Evolutionary conservation across 2,329 filamentous ascomycete genomes (phyloP), one percentile per base, ranked within the genome.

Genomic region (Fusarium sp.): DNA sequence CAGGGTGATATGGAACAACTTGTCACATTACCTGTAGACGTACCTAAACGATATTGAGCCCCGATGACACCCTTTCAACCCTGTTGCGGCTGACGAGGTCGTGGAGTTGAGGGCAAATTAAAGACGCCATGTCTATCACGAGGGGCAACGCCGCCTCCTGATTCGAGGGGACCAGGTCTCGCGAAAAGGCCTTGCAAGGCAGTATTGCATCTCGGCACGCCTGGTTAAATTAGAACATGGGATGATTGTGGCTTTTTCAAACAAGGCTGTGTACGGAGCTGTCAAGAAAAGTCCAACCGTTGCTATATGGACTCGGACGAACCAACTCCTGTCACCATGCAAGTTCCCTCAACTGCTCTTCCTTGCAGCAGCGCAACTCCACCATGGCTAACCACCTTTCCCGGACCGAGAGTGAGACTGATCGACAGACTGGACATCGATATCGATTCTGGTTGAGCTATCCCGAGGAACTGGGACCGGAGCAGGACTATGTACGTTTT

Each of bases 401-500:
- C 14, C 58, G 59, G 11, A 32, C 20, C 17, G 33, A 70, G 20
- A 27, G 58, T 27, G 45, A 57, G 37, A 54, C 65, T 63, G 30
- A 37, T 20, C 32, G 43, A 14, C 38, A 11, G 10, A n/a, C 52
- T 9, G 57, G 30, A 40, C 32, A 35, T 33, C 50, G 52, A 22
- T 70, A 22, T 22, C 40, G 58, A 35, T 70, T 68, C 38, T 70
- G 66, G 54, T 25, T 54, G n/a, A 52, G 63, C 40, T 65, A 62
- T 27, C 57, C 47, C 47, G 45, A 68, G 32, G 68, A 70, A 52
- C 61, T 70, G 45, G 56, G 58, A 40, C 65, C 68, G 33, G 54
- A 70, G 25, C 64, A 68, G 27, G 68, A 70, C 37, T 70, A 68
- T 43, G 68, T 69, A 68, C 11, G 68, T 11, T 11, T 15, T 15